These are phyloP conservation scores for Lumnitzera littorea DNA, from an alignment of 345 rosid species.

Conservation along the genomic window DNA sequence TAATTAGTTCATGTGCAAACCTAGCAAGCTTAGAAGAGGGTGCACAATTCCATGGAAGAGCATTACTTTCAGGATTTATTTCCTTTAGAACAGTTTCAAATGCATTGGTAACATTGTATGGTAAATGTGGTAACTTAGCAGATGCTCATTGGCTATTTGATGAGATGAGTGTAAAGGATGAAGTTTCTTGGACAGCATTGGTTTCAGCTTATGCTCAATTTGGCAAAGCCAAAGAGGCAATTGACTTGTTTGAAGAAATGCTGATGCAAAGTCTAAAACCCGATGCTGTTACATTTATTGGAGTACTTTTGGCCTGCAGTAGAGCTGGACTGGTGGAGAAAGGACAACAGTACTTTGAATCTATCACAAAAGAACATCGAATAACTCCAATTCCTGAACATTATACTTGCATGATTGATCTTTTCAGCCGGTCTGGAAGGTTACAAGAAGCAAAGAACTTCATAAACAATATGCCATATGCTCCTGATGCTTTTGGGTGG, in stretches of 20 bases:
- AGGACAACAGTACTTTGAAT: slow-evolving; percentile 59
- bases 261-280: slow-evolving; percentile 57
- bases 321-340: slow-evolving; percentile 83
- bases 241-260: slow-evolving; percentile 74
- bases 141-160: slow-evolving; percentile 53
- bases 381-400: slow-evolving; percentile 57
- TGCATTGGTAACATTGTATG: slow-evolving; percentile 76
- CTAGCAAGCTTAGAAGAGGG: slow-evolving; percentile 88
- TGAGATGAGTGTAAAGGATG: slow-evolving; percentile 71
- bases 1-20: slow-evolving; percentile 88
- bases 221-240: slow-evolving; percentile 72
- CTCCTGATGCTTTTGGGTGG: slow-evolving; percentile 83
- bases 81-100: slow-evolving; percentile 65
- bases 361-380: slow-evolving; percentile 52
- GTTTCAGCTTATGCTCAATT: slow-evolving; percentile 81
- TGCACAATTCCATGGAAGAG: slow-evolving; percentile 73
- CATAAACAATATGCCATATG: slow-evolving; percentile 65
- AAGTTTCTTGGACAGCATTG: slow-evolving; percentile 90
- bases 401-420: slow-evolving; percentile 93
- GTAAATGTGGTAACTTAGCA: slow-evolving; percentile 79
- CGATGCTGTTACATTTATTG: slow-evolving; percentile 82
- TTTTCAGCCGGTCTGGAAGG: slow-evolving; percentile 78
- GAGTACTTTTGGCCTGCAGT: slow-evolving; percentile 88
- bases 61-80: slow-evolving; percentile 54
- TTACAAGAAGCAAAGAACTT: slow-evolving; percentile 71